Base-by-base conservation (phyloP, 2,329 filamentous ascomycete genomes). In the Tolypocladium pustulatum region DNA sequence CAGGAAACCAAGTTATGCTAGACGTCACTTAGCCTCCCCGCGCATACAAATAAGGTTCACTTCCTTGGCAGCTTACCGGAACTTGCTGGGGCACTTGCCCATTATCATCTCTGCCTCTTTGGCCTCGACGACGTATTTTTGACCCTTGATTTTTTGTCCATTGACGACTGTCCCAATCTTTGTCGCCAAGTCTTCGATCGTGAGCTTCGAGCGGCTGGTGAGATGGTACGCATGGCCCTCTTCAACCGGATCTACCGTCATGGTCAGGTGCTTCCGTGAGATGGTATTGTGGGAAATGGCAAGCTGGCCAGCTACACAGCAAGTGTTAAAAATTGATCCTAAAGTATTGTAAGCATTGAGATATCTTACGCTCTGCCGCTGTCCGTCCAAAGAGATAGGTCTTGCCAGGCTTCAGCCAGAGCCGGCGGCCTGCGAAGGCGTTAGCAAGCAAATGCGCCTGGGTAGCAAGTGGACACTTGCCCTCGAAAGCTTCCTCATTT, bases 391-490 rank as follows among this genome's bases (percentile, higher is more conserved):
- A 90, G 25, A 96, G 81, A 71, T 94, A 93, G 65, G 83, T 85
- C 70, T 91, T 90, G 56, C 91, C 92, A 2, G 92, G 92, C 59
- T 88, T 85, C 61, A 96, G 80, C 92, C 92, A 96, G 64, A 92
- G 78, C 66, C 84, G 85, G 34, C 72, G 71, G 55, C 73, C 74
- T 76, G 58, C 64, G 54, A 63, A 59, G 58, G 36, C 41, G 58
- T 37, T 52, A 22, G n/a, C 54, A 51, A 34, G 36, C 17, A 15
- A 15, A 27, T 32, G 17, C 5, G 25, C 43, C 30, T 37, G 30
- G 13, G 32, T 20, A 51, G 37, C 38, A 27, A n/a, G 40, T 5
- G 38, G 13, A 4, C 9, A 57, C 66, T 63, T 67, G 73, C 78
- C 75, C 58, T 75, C 72, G 59, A 85, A 81, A 57, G 79, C 75